Percentiles rank a stretch among this genome's conserved stretches.
These are phyloP conservation scores for Alloascoidea hylecoeti DNA, from an alignment of 805 yeast genomes.

Conservation along the genomic window DNA sequence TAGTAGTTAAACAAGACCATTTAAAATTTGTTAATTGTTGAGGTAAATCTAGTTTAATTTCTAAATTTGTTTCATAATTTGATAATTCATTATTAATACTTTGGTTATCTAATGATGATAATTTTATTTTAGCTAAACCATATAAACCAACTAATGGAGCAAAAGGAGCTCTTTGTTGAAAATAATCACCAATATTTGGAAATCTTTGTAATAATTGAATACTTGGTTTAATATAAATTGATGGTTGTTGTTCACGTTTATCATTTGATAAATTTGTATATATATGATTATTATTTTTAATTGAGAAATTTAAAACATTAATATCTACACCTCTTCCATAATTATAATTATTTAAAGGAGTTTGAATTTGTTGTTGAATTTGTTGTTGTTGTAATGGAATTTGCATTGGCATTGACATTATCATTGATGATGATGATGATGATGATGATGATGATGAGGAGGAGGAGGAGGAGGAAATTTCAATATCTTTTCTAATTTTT, in stretches of 20 bases:
- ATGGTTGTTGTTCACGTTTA: neutral
- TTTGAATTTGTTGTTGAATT: no score
- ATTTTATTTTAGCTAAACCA: neutral
- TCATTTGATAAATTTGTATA: neutral
- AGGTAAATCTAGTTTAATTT: conserved; percentile 3
- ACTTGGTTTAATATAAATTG: conserved; percentile 1
- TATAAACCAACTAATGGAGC: conserved; percentile 1
- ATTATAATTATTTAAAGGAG: conserved; percentile 10
- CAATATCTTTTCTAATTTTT: conserved; percentile 1
- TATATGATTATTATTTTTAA: neutral
- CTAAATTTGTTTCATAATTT: conserved; percentile 2
- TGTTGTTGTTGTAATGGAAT: conserved; percentile 3
- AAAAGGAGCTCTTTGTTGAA: conserved; percentile 2
- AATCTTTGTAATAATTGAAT: neutral
- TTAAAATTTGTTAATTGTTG: conserved; percentile 5
- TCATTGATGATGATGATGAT: conserved; percentile 4
- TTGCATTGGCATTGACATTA: conserved; percentile 3
- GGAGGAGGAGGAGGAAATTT: conserved; percentile 12
- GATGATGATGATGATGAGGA: conserved; percentile 6
- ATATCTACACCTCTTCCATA: conserved; percentile 2
- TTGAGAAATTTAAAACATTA: neutral
- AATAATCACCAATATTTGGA: conserved; percentile 1
- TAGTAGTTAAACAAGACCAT: conserved; percentile 17
- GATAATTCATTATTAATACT: conserved; percentile 1
- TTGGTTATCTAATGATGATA: conserved; percentile 1